A percentile compares a stretch with the other conserved stretches of the same genome.
Conservation (phyloP, 192 early-diverging fungal species). For the Spizellomyces sp. region DNA sequence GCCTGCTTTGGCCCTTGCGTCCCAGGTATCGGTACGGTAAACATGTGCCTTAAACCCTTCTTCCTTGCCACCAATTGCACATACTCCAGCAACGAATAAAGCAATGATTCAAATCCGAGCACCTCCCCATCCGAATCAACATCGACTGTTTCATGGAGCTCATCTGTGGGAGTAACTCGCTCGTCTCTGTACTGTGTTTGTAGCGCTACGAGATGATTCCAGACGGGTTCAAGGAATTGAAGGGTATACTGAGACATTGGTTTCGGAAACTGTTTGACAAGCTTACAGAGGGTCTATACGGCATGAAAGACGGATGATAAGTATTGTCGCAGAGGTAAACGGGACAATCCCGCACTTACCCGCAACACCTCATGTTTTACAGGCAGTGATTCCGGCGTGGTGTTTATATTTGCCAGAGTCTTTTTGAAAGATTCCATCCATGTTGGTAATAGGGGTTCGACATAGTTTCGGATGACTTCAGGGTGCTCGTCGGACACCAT, state of each 20-base stretch:
- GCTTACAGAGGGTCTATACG: conserved; percentile 58
- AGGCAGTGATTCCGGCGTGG: conserved; percentile 55
- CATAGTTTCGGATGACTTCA: conserved; percentile 64
- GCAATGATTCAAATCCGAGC: conserved; percentile 63
- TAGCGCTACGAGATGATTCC: conserved; percentile 67
- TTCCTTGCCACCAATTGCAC: conserved; percentile 59
- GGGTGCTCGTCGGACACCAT: conserved; percentile 80
- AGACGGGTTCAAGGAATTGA: conserved; percentile 66
- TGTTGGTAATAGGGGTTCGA: conserved; percentile 73
- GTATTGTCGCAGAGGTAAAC: not conserved
- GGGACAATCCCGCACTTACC: conserved; percentile 36
- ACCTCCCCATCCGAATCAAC: conserved; percentile 73
- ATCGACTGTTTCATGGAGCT: conserved; percentile 4
- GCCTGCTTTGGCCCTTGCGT: not conserved
- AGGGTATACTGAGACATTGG: conserved; percentile 51
- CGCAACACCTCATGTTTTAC: conserved; percentile 75
- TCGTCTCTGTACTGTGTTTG: conserved; percentile 54
- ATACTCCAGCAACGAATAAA: conserved; percentile 73
- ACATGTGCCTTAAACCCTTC: conserved; percentile 54
- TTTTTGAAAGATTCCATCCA: conserved; percentile 76
- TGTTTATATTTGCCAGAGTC: conserved; percentile 60
- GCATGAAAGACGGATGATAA: not conserved
- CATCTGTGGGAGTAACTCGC: conserved; percentile 43
- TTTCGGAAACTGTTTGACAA: conserved; percentile 68
- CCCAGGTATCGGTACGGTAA: conserved; percentile 27